A percentile compares a stretch with the other conserved stretches of the same genome.
phyloP scores from a whole-genome alignment of 2,329 filamentous ascomycete species.

The Phialocephala subalpina region DNA sequence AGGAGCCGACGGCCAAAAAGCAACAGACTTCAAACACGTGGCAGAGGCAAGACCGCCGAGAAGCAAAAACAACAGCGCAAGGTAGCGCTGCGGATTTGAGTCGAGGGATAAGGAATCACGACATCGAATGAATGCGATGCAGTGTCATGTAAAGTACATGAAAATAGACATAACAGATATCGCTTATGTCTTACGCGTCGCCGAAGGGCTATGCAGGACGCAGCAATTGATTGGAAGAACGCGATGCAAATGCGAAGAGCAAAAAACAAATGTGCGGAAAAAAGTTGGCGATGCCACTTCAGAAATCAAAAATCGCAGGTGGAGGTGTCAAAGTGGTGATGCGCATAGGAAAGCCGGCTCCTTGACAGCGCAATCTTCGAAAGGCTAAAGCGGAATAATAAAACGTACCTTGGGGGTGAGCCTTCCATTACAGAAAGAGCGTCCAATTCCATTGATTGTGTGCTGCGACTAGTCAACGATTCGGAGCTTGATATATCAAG shows the following conservation, averaged over 20 bases:
- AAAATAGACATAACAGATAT: conserved; percentile 25
- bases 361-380: background rate
- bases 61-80: conserved; percentile 2
- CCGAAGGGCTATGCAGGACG: conserved; percentile 33
- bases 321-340: background rate
- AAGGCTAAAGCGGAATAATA: conserved; percentile 7
- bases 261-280: conserved; percentile 16
- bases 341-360: background rate
- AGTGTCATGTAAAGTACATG: conserved; percentile 13
- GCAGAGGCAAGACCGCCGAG: background rate
- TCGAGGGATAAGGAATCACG: conserved; percentile 18
- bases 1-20: conserved; percentile 23
- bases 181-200: conserved; percentile 36
- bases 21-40: conserved; percentile 12
- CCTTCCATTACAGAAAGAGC: conserved; percentile 32
- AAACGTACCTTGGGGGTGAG: conserved; percentile 36
- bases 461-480: conserved; percentile 39
- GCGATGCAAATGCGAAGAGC: conserved; percentile 21
- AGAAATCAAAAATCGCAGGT: background rate
- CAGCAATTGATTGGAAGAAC: conserved; percentile 21
- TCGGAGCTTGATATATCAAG: conserved; percentile 33
- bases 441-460: conserved; percentile 39
- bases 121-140: conserved; percentile 11
- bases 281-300: background rate
- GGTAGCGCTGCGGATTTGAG: conserved; percentile 14